A percentile compares a stretch with the other conserved stretches of the same genome.
Conservation (phyloP, 768 basidiomycete genomes). For the Thelephora ganbajun region DNA sequence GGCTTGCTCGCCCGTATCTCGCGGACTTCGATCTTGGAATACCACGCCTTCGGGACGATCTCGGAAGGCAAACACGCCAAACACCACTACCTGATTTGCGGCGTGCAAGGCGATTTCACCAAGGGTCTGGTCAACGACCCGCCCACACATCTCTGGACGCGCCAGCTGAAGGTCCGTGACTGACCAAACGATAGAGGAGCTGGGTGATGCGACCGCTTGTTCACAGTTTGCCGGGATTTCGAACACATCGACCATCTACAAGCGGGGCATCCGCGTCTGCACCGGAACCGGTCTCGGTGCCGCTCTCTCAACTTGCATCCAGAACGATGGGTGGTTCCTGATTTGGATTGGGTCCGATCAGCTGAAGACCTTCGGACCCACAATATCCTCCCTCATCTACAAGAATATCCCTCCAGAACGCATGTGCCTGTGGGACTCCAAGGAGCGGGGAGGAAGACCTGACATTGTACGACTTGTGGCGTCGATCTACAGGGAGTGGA, state of each 20-base stretch:
- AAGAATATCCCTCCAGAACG: slow-evolving; percentile 24
- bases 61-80: slow-evolving; percentile 26
- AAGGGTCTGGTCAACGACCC: slow-evolving; percentile 26
- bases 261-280: slow-evolving; percentile 29
- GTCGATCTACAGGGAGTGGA: slow-evolving; percentile 22
- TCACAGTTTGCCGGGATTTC: slow-evolving; percentile 28
- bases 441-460: slow-evolving; percentile 23
- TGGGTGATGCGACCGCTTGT: neutral
- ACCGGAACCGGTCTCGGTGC: slow-evolving; percentile 33
- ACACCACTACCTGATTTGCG: slow-evolving; percentile 30
- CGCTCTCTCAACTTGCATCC: slow-evolving; percentile 28
- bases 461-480: slow-evolving; percentile 24
- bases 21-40: slow-evolving; percentile 26
- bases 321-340: slow-evolving; percentile 20
- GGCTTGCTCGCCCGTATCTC: slow-evolving; percentile 29
- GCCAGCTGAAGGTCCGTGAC: slow-evolving; percentile 24
- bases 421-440: slow-evolving; percentile 27
- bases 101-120: slow-evolving; percentile 33
- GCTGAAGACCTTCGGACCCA: slow-evolving; percentile 30
- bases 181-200: no score
- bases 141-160: slow-evolving; percentile 27
- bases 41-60: slow-evolving; percentile 31
- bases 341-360: slow-evolving; percentile 33
- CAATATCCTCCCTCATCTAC: slow-evolving; percentile 26
- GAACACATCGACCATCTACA: slow-evolving; percentile 28